Base-by-base conservation (phyloP, 2,329 filamentous ascomycete genomes). In the Penicillium olsonii region DNA sequence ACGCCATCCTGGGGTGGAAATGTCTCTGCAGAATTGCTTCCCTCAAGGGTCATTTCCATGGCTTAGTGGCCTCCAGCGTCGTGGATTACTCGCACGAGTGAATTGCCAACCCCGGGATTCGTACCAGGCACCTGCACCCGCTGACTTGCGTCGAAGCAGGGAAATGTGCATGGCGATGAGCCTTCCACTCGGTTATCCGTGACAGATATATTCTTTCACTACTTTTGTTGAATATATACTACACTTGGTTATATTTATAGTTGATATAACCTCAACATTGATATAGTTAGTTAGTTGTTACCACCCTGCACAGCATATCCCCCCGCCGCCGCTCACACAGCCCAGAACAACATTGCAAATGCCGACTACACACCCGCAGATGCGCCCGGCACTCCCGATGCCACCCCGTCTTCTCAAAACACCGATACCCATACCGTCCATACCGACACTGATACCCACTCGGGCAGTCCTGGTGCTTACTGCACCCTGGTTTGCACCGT, bases 11-110 rank as follows among this genome's bases (percentile, higher is more conserved):
- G 73, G 76, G 77, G 76, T 75, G 76, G 72, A 75, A 69, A 68
- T 68, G 65, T 75, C 76, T 79, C 76, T 81, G 78, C 78, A 77
- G 75, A 78, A 80, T 81, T 77, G 69, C 78, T 80, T 78, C 76
- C 75, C 78, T 81, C 75, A 78, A 79, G 76, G 54, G 57, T 81
- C 66, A 70, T 65, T 67, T 75, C 71, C 75, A 79, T 77, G 70
- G 72, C 78, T 81, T 77, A 82, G 61, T 72, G 72, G 68, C 69
- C 65, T 66, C 60, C 72, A 79, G 73, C 78, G 70, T 80, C 78
- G 74, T 72, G 70, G 75, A 77, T 76, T 81, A 72, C 78, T 76
- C 75, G 66, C 69, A 72, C 76, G 78, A 80, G 78, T 81, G 70
- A 67, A 70, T 66, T 70, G 69, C 71, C 75, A 73, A 74, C 74